Base-by-base conservation (phyloP, 805 yeast genomes). In the Clavispora santaluciae region DNA sequence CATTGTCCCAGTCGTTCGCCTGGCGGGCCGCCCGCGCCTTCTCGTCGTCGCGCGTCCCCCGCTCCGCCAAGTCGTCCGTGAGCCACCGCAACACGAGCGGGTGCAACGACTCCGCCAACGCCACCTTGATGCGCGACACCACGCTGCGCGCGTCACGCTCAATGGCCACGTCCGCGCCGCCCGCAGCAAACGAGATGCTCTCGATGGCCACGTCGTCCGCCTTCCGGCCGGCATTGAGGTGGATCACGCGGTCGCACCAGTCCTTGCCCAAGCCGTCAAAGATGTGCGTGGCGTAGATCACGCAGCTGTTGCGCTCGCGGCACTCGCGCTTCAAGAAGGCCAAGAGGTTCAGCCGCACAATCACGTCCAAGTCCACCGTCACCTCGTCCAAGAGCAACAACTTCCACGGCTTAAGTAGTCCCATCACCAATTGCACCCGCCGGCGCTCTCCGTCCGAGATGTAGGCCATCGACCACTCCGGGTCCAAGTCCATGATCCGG, bases 361-460 rank as follows among this genome's bases (percentile, higher is more conserved):
- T 72, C 6, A 93, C 99, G 57, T 93, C 99, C 50, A 93, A 72
- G 61, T 93, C 99, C 21, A 93, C 96, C 0, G 99, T 93, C 28
- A 93, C 98, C 60, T 93, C 99, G 60, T 93, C 99, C 36, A 93
- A 68, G n/a, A 93, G 66, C 23, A 93, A 66, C 16, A 89, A 72
- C 45, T 78, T 79, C 95, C 97, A 93, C 5, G 97, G 97, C 53
- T 83, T 81, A 45, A 91, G 65, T 36, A 93, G 70, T 0, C 98
- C 98, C 96, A 93, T 89, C 24, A 83, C 86, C 43, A 93, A 68
- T 58, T 93, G 99, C 1, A 93, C 98, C 44, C 99, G 72, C 51
- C 99, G 73, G 44, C 98, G 76, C 59, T 93, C 97, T 21, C 99
- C 99, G 59, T 93, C 99, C 36, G 95, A 84, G 30, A 91, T 81